Evolutionary conservation across 352 stramenopile species (phyloP).

Genomic region (Blastocystis sp.): DNA sequence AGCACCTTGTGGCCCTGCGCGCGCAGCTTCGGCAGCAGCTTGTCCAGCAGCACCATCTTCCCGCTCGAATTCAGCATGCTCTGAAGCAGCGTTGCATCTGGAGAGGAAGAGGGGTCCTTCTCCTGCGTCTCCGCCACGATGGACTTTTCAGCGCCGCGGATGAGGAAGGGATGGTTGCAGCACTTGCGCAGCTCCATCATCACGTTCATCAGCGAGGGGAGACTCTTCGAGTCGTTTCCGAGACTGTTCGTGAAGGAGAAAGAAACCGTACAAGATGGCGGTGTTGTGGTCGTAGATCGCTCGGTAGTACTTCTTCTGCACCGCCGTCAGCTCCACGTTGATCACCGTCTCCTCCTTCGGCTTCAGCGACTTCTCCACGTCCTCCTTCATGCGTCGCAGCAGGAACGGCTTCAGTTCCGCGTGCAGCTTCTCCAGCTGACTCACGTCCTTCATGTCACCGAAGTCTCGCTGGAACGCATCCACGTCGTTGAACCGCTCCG

Average conservation of each 20-base stretch:
- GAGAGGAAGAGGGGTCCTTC: neutral
- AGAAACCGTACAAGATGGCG: slow-evolving; percentile 75
- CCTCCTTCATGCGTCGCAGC: slow-evolving; percentile 89
- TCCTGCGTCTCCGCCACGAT: slow-evolving; percentile 57
- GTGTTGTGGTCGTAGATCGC: slow-evolving; percentile 98
- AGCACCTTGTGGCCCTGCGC: slow-evolving; percentile 86
- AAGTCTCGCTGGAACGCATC: slow-evolving; percentile 81
- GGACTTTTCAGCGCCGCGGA: slow-evolving; percentile 78
- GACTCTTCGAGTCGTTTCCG: slow-evolving; percentile 62
- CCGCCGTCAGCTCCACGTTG: slow-evolving; percentile 85
- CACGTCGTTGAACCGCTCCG: slow-evolving; percentile 76
- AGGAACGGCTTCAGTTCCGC: slow-evolving; percentile 84
- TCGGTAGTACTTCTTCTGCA: slow-evolving; percentile 98
- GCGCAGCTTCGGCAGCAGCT: slow-evolving; percentile 86
- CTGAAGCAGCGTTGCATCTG: neutral
- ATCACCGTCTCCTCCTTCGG: slow-evolving; percentile 90
- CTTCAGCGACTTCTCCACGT: slow-evolving; percentile 85
- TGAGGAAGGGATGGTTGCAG: slow-evolving; percentile 98
- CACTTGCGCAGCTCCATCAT: slow-evolving; percentile 97
- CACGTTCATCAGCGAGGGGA: slow-evolving; percentile 91
- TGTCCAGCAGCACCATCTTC: slow-evolving; percentile 96
- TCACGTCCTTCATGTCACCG: slow-evolving; percentile 75
- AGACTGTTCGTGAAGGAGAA: slow-evolving; percentile 55
- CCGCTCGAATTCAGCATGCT: slow-evolving; percentile 83
- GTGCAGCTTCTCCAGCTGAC: slow-evolving; percentile 84